phyloP scores from a whole-genome alignment of 2,329 filamentous ascomycete genomes.

The Ophiostoma sp. region DNA sequence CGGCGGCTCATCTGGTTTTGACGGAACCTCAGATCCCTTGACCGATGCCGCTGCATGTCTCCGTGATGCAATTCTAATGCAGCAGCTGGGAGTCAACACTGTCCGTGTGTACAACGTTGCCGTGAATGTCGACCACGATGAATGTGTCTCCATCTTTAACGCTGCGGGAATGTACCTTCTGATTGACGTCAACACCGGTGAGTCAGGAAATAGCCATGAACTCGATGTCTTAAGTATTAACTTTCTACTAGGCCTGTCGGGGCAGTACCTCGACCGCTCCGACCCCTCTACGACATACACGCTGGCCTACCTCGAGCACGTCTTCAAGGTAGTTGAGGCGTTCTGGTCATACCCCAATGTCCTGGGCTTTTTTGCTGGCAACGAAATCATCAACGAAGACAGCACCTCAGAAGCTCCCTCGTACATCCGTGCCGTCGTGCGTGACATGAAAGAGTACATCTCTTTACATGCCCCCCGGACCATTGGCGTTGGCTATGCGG shows the following conservation, averaged over 20 bases:
- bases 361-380: slow-evolving; percentile 96
- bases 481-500: slow-evolving; percentile 90
- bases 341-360: slow-evolving; percentile 81
- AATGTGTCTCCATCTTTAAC: slow-evolving; percentile 77
- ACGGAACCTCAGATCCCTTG: neutral
- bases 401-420: slow-evolving; percentile 87
- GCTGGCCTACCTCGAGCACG: slow-evolving; percentile 73
- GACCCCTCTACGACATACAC: slow-evolving; percentile 70
- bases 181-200: slow-evolving; percentile 62
- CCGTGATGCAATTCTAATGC: neutral
- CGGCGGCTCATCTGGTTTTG: neutral
- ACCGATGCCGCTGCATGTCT: neutral
- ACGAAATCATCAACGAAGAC: slow-evolving; percentile 85
- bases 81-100: slow-evolving; percentile 53
- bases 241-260: slow-evolving; percentile 54
- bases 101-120: slow-evolving; percentile 94
- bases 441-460: slow-evolving; percentile 94
- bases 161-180: slow-evolving; percentile 92
- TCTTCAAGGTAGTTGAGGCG: slow-evolving; percentile 63
- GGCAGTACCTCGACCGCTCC: slow-evolving; percentile 77
- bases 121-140: slow-evolving; percentile 67
- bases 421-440: slow-evolving; percentile 95
- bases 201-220: neutral
- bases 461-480: slow-evolving; percentile 67
- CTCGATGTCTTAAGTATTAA: neutral